Base-by-base conservation (phyloP, 164 flowering plant species). In the Sextonia rubra region DNA sequence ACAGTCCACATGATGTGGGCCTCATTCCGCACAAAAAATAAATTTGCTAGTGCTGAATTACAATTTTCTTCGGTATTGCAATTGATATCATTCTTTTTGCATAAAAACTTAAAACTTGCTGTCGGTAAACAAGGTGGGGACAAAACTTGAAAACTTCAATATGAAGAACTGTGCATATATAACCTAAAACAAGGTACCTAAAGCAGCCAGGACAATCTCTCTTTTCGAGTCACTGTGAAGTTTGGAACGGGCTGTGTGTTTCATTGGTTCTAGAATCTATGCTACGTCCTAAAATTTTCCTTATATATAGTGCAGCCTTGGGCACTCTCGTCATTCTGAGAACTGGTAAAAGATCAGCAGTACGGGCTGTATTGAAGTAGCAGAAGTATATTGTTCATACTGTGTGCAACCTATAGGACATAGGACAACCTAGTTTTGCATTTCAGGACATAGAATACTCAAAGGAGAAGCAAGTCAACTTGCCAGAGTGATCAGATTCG, bases 181-280 rank as follows among this genome's bases (percentile, higher is more conserved):
- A n/a, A n/a, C n/a, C n/a, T n/a, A n/a, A n/a, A n/a, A n/a, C n/a
- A n/a, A 70, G 62, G 74, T 73, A 71, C 75, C 64, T 71, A 79
- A 77, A 77, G 81, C 73, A 79, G 79, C 74, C 75, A 82, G 83
- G 86, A 85, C 84, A 79, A 83, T 77, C 83, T 87, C 88, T 86
- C 86, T 81, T 85, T 86, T 79, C 30, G n/a, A 82, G 88, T 87
- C 86, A 69, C 86, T 85, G 80, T 75, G 88, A 83, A 87, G 85
- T 90, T 86, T 81, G 85, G 80, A 89, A 85, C 79, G 85, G 80
- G 77, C 75, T 75, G 62, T 71, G 77, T 77, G 64, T 77, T 79
- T 70, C 69, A 61, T 75, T 61, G 71, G 72, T 74, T 75, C 79
- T 72, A 87, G 90, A 90, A 88, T 86, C 94, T n/a, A n/a, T 79